Percentiles rank a stretch among this genome's conserved stretches.
Conservation (phyloP, 257 asterid genomes). For the Euphrasia confusa region DNA sequence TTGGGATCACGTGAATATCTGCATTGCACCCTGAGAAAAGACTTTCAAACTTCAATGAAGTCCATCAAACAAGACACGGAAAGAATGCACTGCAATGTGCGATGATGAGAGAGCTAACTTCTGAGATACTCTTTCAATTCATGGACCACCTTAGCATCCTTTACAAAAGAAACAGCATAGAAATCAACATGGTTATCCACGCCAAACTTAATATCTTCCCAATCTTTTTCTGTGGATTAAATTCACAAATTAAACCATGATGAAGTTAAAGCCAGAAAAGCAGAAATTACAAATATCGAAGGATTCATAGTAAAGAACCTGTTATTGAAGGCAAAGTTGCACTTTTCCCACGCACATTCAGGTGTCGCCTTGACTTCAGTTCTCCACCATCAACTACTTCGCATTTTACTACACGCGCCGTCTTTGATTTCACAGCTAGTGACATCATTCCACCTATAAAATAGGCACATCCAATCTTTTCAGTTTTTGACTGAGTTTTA, state of each 20-base stretch:
- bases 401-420: constrained; percentile 64
- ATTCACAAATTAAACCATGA: constrained; percentile 2
- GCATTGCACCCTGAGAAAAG: constrained; percentile 64
- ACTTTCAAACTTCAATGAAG: constrained; percentile 17
- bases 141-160: constrained; percentile 89
- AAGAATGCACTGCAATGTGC: constrained; percentile 10
- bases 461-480: constrained; percentile 22
- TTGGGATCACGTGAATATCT: constrained; percentile 79
- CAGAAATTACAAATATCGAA: constrained; percentile 4
- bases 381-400: constrained; percentile 94
- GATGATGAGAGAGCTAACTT: constrained; percentile 37
- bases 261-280: constrained; percentile 17
- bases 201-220: constrained; percentile 98
- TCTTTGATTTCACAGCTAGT: constrained; percentile 76
- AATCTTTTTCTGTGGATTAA: constrained; percentile 66
- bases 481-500: constrained; percentile 2
- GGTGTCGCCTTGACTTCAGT: constrained; percentile 88
- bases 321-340: constrained; percentile 97
- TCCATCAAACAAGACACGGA: constrained; percentile 7
- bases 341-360: constrained; percentile 97
- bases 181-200: constrained; percentile 94
- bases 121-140: constrained; percentile 83
- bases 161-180: constrained; percentile 98
- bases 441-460: constrained; percentile 97
- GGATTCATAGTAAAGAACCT: constrained; percentile 41